Percentiles rank a stretch among this genome's conserved stretches.
phyloP scores from a whole-genome alignment of 164 flowering plant genomes.

The Tetrastigma voinierianum region DNA sequence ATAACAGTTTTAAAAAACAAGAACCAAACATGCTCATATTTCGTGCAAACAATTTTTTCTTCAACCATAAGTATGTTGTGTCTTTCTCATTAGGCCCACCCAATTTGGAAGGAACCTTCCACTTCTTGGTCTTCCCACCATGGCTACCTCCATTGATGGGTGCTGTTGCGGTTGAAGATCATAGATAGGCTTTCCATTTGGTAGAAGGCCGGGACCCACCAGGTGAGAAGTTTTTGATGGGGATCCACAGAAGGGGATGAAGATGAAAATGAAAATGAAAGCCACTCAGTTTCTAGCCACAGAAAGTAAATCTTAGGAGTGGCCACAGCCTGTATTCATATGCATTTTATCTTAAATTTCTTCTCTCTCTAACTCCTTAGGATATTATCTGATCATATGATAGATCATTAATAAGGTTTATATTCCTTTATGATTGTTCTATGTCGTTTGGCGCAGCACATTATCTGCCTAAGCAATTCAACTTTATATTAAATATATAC shows the following conservation, averaged over 20 bases:
- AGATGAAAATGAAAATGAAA: conserved; percentile 17
- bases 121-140: background rate
- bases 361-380: too few relatives aligned
- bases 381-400: too few relatives aligned
- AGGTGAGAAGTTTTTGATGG: background rate
- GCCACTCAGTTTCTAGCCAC: conserved; percentile 10
- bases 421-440: too few relatives aligned
- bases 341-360: too few relatives aligned
- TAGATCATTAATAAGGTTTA: too few relatives aligned
- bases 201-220: conserved; percentile 2
- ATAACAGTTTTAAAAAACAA: too few relatives aligned
- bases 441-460: too few relatives aligned
- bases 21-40: too few relatives aligned
- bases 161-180: background rate
- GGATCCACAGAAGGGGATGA: conserved; percentile 3
- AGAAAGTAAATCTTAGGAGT: conserved; percentile 2
- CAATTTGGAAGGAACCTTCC: background rate
- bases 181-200: background rate
- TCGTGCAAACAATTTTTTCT: too few relatives aligned
- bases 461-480: too few relatives aligned
- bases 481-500: too few relatives aligned
- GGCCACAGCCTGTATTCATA: too few relatives aligned
- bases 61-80: background rate
- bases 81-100: background rate
- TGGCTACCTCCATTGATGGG: background rate